phyloP scores from a whole-genome alignment of 2,329 filamentous ascomycete genomes.

The Aspergillus eucalypticola region DNA sequence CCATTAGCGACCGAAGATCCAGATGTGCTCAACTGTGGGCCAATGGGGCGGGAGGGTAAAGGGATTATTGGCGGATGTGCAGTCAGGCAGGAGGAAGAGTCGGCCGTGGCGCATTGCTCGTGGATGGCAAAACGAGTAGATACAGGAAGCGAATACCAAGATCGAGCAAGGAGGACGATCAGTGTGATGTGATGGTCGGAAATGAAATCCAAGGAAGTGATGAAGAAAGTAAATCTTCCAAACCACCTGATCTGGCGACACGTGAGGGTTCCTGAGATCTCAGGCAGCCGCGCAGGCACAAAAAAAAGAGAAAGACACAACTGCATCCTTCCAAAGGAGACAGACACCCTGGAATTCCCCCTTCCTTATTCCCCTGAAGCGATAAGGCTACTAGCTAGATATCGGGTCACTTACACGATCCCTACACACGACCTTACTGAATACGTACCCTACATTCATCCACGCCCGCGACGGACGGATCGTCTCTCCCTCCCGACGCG shows the following conservation, averaged over 20 bases:
- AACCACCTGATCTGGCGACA: not conserved
- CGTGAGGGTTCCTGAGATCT: constrained; percentile 1
- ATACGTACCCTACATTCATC: not conserved
- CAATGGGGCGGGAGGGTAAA: not conserved
- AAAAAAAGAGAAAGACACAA: too few relatives aligned
- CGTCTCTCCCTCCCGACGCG: not conserved
- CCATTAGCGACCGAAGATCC: not conserved
- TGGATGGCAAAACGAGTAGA: not conserved
- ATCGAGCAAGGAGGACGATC: not conserved
- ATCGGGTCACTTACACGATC: not conserved
- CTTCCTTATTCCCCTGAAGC: not conserved
- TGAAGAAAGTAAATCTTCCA: not conserved
- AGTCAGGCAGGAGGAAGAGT: not conserved
- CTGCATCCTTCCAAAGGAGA: too few relatives aligned
- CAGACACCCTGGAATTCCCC: not conserved
- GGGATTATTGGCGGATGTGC: not conserved
- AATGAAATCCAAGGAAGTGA: not conserved
- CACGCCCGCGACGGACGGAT: not conserved
- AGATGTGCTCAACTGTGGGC: not conserved
- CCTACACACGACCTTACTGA: not conserved
- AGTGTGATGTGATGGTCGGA: not conserved
- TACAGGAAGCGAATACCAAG: not conserved
- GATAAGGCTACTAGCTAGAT: not conserved
- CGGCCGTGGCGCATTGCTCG: not conserved
- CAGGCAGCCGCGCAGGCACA: not conserved